phyloP scores from a whole-genome alignment of 495 filamentous ascomycete species.

The Recurvomyces mirabilis region DNA sequence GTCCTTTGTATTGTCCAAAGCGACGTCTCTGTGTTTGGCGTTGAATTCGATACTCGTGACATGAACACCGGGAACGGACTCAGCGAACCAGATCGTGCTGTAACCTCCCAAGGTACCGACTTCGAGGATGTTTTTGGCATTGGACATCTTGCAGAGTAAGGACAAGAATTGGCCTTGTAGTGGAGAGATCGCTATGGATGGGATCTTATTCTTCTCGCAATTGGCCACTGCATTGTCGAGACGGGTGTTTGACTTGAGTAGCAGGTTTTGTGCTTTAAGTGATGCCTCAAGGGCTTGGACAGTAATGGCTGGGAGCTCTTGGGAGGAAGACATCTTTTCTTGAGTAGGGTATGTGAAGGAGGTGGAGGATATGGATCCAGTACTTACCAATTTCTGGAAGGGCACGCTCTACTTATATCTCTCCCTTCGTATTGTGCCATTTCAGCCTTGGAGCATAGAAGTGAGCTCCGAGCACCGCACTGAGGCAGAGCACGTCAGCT shows the following conservation, averaged over 20 bases:
- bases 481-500: no score
- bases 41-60: constrained; percentile 40
- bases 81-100: constrained; percentile 41
- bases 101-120: constrained; percentile 44
- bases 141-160: constrained; percentile 28
- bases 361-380: no score
- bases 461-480: no score
- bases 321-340: no score
- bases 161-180: constrained; percentile 36
- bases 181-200: constrained; percentile 32
- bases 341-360: no score
- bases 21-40: constrained; percentile 32
- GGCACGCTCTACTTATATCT: no score
- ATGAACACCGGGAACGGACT: constrained; percentile 28
- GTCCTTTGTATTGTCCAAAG: constrained; percentile 33
- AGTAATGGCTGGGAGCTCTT: background rate
- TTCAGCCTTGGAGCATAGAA: no score
- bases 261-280: constrained; percentile 2
- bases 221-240: constrained; percentile 14
- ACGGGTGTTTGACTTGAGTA: constrained; percentile 9
- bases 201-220: constrained; percentile 12
- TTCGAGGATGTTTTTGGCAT: constrained; percentile 37
- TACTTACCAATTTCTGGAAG: no score
- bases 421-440: no score
- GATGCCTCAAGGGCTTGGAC: background rate